These are phyloP conservation scores for Musa troglodytarum DNA, from an alignment of 176 grass and related monocot genomes.

Conservation along the genomic window DNA sequence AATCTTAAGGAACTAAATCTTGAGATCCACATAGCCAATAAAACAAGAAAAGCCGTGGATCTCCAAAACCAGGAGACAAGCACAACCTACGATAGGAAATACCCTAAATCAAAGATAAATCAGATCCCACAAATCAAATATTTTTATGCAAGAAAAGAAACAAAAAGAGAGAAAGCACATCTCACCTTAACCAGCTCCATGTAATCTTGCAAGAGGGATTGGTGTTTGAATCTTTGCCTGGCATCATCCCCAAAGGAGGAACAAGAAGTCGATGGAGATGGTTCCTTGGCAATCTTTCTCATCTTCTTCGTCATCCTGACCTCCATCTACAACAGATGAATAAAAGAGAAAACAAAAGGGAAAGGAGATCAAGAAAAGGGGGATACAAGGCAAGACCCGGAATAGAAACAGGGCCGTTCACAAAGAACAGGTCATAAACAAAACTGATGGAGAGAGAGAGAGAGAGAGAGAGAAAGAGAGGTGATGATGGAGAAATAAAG, in stretches of 20 bases:
- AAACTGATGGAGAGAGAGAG: background rate
- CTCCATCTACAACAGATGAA: background rate
- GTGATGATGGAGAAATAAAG: constrained; percentile 3
- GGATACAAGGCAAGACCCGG: background rate
- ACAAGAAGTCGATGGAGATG: background rate
- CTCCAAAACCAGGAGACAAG: background rate
- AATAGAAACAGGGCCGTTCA: background rate
- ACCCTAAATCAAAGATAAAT: background rate
- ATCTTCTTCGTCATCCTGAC: constrained; percentile 6
- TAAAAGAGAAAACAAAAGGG: background rate
- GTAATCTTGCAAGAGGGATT: constrained; percentile 3
- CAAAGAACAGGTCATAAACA: background rate
- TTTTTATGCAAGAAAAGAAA: background rate
- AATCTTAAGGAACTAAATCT: background rate
- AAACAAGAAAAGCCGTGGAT: background rate
- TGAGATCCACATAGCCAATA: background rate
- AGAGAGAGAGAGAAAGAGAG: background rate
- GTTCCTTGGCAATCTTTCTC: background rate
- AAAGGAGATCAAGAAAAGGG: background rate
- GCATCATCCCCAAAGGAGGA: background rate
- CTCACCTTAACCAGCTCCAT: constrained; percentile 4
- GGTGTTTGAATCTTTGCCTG: background rate
- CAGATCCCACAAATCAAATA: background rate
- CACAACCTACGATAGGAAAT: background rate
- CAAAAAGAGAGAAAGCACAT: background rate